These are phyloP conservation scores for Helotiales sp. DNA, from an alignment of 2,329 filamentous ascomycete species.

Conservation along the genomic window DNA sequence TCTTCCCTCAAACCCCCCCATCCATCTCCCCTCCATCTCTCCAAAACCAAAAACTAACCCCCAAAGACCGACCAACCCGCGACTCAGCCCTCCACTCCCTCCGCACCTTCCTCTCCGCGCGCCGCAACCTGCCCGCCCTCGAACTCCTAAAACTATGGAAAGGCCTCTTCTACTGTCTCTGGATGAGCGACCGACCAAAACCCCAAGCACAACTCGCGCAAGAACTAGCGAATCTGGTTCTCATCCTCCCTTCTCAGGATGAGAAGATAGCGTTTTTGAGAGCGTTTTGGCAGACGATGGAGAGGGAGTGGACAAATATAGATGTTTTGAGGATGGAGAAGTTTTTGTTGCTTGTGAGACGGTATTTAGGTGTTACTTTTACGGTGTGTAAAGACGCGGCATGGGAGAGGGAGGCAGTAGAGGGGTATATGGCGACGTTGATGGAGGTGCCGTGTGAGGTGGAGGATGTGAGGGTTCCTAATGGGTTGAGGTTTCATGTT, in stretches of 20 bases:
- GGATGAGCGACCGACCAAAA: constrained; percentile 89
- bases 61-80: constrained; percentile 72
- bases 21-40: background rate
- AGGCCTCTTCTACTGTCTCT: constrained; percentile 88
- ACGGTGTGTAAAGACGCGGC: constrained; percentile 38
- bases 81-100: constrained; percentile 77
- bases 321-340: constrained; percentile 86
- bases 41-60: background rate
- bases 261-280: constrained; percentile 50
- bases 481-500: constrained; percentile 83
- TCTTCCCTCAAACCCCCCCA: background rate
- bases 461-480: constrained; percentile 58
- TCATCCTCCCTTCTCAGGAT: constrained; percentile 50
- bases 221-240: constrained; percentile 72
- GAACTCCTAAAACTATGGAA: constrained; percentile 92
- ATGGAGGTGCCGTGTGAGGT: constrained; percentile 44
- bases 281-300: constrained; percentile 72
- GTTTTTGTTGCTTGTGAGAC: constrained; percentile 81
- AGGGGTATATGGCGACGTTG: constrained; percentile 48
- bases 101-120: constrained; percentile 68
- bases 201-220: constrained; percentile 81
- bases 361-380: constrained; percentile 74
- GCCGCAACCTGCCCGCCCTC: constrained; percentile 59
- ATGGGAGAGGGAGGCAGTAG: constrained; percentile 41
- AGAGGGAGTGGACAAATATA: constrained; percentile 67